Base-by-base conservation (phyloP, 176 grass and related monocot genomes). In the Stipa capillata region DNA sequence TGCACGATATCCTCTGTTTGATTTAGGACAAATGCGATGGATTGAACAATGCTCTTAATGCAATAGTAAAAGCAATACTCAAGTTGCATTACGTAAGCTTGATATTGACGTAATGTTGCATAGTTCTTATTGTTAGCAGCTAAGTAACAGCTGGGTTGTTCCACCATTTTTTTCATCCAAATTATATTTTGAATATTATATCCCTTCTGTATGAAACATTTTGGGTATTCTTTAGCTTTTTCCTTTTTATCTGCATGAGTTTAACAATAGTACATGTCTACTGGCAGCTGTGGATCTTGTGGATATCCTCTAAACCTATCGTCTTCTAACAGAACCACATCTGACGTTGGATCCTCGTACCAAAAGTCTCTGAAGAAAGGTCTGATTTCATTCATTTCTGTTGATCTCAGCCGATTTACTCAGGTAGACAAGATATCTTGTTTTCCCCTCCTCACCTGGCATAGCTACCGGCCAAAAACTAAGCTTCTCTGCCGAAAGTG, bases 401-500 rank as follows among this genome's bases (percentile, higher is more conserved):
- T 87, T 61, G 88, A 93, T 83, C 85, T 93, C 49, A 90, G 91
- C 74, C 85, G 85, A 62, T 90, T 93, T 65, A 90, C 85, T 59
- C 82, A 90, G 49, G 87, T 85, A 6, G 88, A 93, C 72, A 69
- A 85, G 63, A 72, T 88, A 78, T 82, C 82, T 54, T 90, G 85
- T 56, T 83, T 90, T 59, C 82, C 85, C 64, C 16, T 90, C 69
- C 23, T 90, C 2, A 52, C 66, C 16, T 87, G 84, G 84, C 81
- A 78, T 33, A 81, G 79, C 35, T 93, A 82, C 45, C 69, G 85
- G 54, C 86, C 74, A 16, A 90, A 90, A 90, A 88, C 85, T 58
- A 90, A 90, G 74, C 82, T 93, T 85, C 87, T 93, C 31, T 93
- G 88, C 74, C 61, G 91, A 68, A 90, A 88, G 82, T 93, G 88